Base-by-base conservation (phyloP, 2,329 filamentous ascomycete species). In the Neonectria ditissima region DNA sequence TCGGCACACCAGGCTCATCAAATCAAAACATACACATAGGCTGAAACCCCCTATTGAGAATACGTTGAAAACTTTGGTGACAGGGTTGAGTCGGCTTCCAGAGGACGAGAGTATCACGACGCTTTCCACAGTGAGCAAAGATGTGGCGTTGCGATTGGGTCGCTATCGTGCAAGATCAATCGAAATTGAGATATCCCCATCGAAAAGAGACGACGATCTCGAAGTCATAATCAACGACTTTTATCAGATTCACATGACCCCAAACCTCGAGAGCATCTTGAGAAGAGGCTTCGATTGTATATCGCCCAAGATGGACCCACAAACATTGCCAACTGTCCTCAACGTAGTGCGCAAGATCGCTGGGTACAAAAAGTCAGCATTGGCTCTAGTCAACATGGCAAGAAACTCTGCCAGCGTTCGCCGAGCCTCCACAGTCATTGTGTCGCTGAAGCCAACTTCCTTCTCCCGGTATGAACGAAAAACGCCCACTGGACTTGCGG, bases 331-430 rank as follows among this genome's bases (percentile, higher is more conserved):
- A 4, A 47, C 48, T 3, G 22, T 72, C 5, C 26, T 69, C 22
- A 62, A 65, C 16, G 66, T 45, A 13, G 60, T 67, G 7, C 51
- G 47, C 10, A 71, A 72, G 53, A 37, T 72, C 20, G 66, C 58
- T n/a, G 51, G 51, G 13, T 71, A 71, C 18, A 53, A 59, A 18
- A 59, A 41, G 9, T 66, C 63, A 16, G 67, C 65, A 2, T 37
- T n/a, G 9, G 62, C 28, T 0, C 32, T 69, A 2, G n/a, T 51
- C 2, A 59, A 62, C 9, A 57, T 71, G 5, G 48, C 65, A 5
- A 65, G 22, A 13, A 22, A 11, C 14, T 41, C 57, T 13, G 2
- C 20, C 0, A 28, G 18, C 20, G 20, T 63, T 28, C 20, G 55
- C 2, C 16, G 34, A 20, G 59, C 57, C 1, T 59, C 51, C 11